A percentile compares a stretch with the other conserved stretches of the same genome.
Conservation (phyloP, 75 land plant species). For the Gnetum montanum region DNA sequence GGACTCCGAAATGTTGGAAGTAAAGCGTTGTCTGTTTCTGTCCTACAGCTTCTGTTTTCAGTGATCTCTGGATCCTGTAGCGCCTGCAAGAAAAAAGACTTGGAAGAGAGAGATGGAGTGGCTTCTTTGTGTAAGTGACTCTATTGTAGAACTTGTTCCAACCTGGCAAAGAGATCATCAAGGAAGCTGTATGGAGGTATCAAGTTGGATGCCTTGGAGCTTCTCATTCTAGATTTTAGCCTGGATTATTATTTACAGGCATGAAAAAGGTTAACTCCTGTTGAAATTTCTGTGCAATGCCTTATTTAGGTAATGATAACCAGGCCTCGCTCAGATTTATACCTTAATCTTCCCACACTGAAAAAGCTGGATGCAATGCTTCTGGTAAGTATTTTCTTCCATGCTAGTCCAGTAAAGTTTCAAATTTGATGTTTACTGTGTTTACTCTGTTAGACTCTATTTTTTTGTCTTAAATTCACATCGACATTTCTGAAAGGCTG, state of each 20-base stretch:
- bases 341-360: conserved; percentile 69
- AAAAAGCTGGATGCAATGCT: conserved; percentile 78
- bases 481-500: too few species aligned
- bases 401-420: too few species aligned
- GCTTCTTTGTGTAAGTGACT: conserved; percentile 61
- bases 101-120: conserved; percentile 62
- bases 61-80: conserved; percentile 69
- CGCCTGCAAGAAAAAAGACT: conserved; percentile 43
- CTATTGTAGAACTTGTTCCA: conserved; percentile 62
- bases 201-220: neutral
- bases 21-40: too few species aligned
- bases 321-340: conserved; percentile 68
- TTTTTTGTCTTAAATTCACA: too few species aligned
- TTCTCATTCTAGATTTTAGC: neutral
- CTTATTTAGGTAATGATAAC: conserved; percentile 47
- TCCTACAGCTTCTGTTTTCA: conserved; percentile 54
- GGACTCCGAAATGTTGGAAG: too few species aligned
- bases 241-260: too few species aligned
- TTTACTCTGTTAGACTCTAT: too few species aligned
- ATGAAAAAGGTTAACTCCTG: neutral
- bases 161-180: conserved; percentile 65
- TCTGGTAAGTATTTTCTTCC: too few species aligned
- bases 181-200: conserved; percentile 62
- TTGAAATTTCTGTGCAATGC: neutral
- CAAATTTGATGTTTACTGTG: too few species aligned